A percentile compares a stretch with the other conserved stretches of the same genome.
Evolutionary conservation across 2,329 filamentous ascomycete genomes (phyloP).

Genomic region (Aspergillus fumigatiaffinis): DNA sequence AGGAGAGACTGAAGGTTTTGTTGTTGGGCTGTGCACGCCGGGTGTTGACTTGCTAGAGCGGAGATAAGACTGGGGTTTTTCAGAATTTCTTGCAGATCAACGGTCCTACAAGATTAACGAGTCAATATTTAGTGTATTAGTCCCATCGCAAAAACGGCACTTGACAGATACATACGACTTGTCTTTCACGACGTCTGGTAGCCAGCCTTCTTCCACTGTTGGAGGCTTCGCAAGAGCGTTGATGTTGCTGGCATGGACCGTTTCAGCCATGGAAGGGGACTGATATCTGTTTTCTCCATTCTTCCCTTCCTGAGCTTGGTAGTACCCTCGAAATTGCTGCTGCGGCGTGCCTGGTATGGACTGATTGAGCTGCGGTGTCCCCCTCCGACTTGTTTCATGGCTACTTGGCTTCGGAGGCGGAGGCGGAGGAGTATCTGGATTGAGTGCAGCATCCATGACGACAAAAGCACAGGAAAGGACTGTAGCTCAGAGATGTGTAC

Average conservation of each 20-base stretch:
- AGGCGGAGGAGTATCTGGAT: constrained; percentile 58
- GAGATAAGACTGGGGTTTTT: constrained; percentile 64
- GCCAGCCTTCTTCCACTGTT: constrained; percentile 62
- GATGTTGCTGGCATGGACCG: constrained; percentile 9
- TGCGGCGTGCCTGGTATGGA: constrained; percentile 43
- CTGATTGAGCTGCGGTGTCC: constrained; percentile 55
- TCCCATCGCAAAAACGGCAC: not conserved
- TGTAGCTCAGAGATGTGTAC: not conserved
- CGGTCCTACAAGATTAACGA: constrained; percentile 21
- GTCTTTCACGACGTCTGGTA: constrained; percentile 71
- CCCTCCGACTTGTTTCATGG: constrained; percentile 64
- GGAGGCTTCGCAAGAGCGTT: constrained; percentile 27
- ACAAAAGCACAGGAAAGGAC: constrained; percentile 9
- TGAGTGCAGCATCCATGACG: constrained; percentile 31
- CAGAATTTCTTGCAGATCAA: constrained; percentile 70
- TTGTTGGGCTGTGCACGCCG: constrained; percentile 64
- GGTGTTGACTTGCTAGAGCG: constrained; percentile 73
- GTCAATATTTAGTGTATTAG: not conserved
- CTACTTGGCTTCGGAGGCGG: constrained; percentile 69
- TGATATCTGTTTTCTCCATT: constrained; percentile 5
- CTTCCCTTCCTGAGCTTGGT: constrained; percentile 16
- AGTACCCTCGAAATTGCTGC: constrained; percentile 24
- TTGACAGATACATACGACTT: constrained; percentile 63
- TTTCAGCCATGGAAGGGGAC: constrained; percentile 8
- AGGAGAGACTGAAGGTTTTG: constrained; percentile 62